phyloP scores from a whole-genome alignment of 345 rosid species.

The Populus deltoides region DNA sequence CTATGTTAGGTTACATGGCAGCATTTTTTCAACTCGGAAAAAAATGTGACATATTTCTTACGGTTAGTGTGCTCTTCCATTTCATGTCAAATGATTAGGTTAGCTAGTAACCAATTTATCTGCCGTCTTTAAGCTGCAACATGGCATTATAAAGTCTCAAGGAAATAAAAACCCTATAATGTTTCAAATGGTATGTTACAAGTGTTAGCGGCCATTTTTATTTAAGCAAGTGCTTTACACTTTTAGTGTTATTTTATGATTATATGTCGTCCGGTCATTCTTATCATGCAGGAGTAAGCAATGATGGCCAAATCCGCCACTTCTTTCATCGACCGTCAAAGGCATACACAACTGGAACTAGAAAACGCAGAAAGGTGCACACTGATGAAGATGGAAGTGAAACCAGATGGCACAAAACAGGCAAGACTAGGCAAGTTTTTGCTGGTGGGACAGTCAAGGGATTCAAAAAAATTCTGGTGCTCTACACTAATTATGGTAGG shows the following conservation, averaged over 20 bases:
- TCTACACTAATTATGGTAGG: slow-evolving; percentile 85
- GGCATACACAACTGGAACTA: slow-evolving; percentile 90
- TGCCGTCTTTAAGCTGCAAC: background rate
- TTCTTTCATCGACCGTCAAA: slow-evolving; percentile 91
- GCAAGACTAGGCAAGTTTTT: slow-evolving; percentile 72
- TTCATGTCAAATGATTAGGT: background rate
- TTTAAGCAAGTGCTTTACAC: background rate
- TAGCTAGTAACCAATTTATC: background rate
- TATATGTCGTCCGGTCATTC: background rate
- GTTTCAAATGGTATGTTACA: background rate
- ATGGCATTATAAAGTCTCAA: background rate
- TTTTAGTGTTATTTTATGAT: background rate
- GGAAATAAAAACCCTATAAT: background rate
- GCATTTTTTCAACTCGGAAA: background rate
- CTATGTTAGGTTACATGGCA: background rate
- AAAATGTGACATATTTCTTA: background rate
- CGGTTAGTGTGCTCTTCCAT: background rate
- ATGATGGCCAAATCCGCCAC: slow-evolving; percentile 83
- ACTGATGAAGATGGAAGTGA: slow-evolving; percentile 70
- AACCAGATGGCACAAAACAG: slow-evolving; percentile 97
- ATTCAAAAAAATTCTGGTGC: slow-evolving; percentile 82
- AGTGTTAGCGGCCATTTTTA: background rate
- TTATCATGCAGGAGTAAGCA: slow-evolving; percentile 61
- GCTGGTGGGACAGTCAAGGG: slow-evolving; percentile 50
- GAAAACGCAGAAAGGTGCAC: slow-evolving; percentile 79